Evolutionary conservation across 2,329 filamentous ascomycete species (phyloP), one percentile per base, ranked within the genome.

Genomic region (Metarhizium brunneum): DNA sequence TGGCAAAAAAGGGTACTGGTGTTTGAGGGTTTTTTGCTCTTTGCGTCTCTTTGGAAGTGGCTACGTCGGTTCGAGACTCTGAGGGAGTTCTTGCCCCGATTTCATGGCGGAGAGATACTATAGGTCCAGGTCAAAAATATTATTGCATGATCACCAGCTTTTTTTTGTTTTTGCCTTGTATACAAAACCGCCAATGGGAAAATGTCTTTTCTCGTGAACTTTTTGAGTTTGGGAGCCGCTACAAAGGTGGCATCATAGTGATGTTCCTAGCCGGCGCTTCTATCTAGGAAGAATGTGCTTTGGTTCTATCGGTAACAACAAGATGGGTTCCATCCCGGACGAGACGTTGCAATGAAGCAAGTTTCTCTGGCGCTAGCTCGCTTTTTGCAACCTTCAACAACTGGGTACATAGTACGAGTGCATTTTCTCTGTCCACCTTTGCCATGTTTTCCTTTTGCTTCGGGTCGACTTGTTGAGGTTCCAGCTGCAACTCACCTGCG

Each of bases 391-490:
- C 73, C 62, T 73, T 75, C 45, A 83, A 61, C 54, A 86, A 62
- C 65, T 84, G 78, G 2, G 76, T 76, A 3, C 83, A 73, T 56
- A 86, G 65, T 0, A 86, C 79, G 25, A 86, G 67, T 0, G 76
- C 81, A 58, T 86, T 86, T 65, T 85, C 82, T 8, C 81, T 73
- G 61, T 86, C 82, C 6, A 81, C 71, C 57, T 73, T 73, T 1
- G 70, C 68, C 71, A 79, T 78, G 47, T 71, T 72, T 1, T 72
- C 75, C 47, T 70, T 66, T 54, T 74, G 70, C 29, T 68, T 69
- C 1, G 72, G 68, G 52, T 79, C 73, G 3, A 72, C 71, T 57
- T 76, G 77, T 61, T 76, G 77, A 51, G 77, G 77, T 61, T 78
- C 71, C 13, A 78, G 64, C 4, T 67, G 69, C 6, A 78, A 60